Evolutionary conservation across 2,329 filamentous ascomycete genomes (phyloP).

Genomic region (Stachybotrys echinatus): DNA sequence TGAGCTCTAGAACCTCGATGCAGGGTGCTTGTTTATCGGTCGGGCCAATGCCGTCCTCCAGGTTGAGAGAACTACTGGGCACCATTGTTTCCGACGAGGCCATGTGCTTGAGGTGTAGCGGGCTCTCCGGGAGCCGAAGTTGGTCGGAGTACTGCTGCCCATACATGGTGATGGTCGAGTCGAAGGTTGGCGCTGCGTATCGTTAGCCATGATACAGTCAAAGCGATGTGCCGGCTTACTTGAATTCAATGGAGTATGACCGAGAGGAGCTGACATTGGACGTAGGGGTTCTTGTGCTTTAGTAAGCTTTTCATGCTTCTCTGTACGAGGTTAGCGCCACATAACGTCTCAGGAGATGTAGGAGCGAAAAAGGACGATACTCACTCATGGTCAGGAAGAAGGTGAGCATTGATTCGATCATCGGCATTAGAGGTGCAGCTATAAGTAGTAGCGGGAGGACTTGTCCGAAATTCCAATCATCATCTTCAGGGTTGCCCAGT

Average conservation of each 20-base stretch:
- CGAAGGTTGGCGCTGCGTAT: neutral
- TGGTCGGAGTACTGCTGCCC: neutral
- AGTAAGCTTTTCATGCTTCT: neutral
- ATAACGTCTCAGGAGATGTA: too few species aligned
- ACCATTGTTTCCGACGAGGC: neutral
- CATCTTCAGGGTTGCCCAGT: fast-evolving
- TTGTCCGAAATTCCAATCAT: constrained; percentile 6
- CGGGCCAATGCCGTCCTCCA: neutral
- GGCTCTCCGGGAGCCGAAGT: neutral
- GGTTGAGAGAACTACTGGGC: neutral
- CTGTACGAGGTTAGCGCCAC: too few species aligned
- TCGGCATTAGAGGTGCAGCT: neutral
- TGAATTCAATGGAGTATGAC: neutral
- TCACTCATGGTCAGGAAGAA: neutral
- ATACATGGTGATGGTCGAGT: neutral
- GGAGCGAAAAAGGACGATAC: too few species aligned
- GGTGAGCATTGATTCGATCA: neutral
- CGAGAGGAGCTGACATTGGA: neutral
- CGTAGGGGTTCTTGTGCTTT: neutral
- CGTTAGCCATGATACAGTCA: neutral
- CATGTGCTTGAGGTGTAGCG: neutral
- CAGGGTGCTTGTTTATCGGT: neutral
- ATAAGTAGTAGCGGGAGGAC: constrained; percentile 1
- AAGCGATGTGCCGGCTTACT: neutral
- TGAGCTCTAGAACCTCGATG: neutral